A percentile compares a stretch with the other conserved stretches of the same genome.
These are phyloP conservation scores for Wickerhamomyces alni DNA, from an alignment of 805 yeast genomes.

Conservation along the genomic window DNA sequence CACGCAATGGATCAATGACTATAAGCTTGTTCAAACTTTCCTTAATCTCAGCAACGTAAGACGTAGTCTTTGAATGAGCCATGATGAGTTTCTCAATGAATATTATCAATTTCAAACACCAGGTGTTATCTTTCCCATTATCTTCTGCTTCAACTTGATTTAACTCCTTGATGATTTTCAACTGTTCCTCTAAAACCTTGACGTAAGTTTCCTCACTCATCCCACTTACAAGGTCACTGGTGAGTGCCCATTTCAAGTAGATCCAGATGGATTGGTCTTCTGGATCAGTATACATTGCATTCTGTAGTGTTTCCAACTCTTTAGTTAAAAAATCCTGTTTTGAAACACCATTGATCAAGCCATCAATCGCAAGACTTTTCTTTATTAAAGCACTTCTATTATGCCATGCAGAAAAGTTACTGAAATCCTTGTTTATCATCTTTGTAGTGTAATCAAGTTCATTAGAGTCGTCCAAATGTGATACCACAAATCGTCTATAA, in stretches of 20 bases:
- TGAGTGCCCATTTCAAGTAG: constrained; percentile 74
- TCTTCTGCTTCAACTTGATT: constrained; percentile 71
- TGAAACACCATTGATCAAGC: constrained; percentile 23
- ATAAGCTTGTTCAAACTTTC: constrained; percentile 37
- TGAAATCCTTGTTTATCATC: constrained; percentile 76
- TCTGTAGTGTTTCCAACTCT: constrained; percentile 66
- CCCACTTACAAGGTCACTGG: constrained; percentile 23
- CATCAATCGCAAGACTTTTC: constrained; percentile 31
- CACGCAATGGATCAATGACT: constrained; percentile 59
- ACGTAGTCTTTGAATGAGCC: constrained; percentile 12
- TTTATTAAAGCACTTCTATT: constrained; percentile 71
- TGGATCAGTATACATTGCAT: constrained; percentile 89
- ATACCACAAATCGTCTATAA: constrained; percentile 71
- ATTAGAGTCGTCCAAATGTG: constrained; percentile 22
- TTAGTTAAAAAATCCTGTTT: constrained; percentile 31
- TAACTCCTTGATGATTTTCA: constrained; percentile 49
- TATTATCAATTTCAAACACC: constrained; percentile 69
- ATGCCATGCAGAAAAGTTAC: constrained; percentile 96
- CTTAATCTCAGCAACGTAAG: too few species aligned
- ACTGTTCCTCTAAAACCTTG: constrained; percentile 38
- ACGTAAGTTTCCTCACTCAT: constrained; percentile 24
- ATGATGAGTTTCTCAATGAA: constrained; percentile 33
- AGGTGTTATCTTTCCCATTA: constrained; percentile 51
- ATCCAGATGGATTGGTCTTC: constrained; percentile 94
- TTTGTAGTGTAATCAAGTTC: constrained; percentile 77